Conservation (phyloP, 169 alveolate species). For the Theileria parva region DNA sequence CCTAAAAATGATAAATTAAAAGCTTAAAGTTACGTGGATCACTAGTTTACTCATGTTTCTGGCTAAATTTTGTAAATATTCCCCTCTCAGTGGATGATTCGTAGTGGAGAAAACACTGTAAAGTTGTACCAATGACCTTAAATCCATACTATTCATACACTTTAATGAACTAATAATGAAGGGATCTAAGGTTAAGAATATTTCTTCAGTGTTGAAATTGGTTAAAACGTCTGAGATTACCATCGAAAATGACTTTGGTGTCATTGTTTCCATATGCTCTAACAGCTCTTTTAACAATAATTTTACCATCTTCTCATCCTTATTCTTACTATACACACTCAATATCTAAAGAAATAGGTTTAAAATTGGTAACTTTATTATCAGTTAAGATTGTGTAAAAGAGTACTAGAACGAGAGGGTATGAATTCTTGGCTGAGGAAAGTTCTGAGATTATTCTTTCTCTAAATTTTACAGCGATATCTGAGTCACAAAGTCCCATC, state of each 20-base stretch:
- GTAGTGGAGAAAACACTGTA: conserved; percentile 17
- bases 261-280: neutral
- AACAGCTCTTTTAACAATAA: conserved; percentile 14
- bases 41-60: neutral
- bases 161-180: conserved; percentile 17
- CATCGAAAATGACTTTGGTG: conserved; percentile 40
- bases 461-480: conserved; percentile 7
- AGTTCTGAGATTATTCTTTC: conserved; percentile 3
- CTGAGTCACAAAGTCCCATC: conserved; percentile 35
- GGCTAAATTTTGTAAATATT: conserved; percentile 9
- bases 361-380: neutral
- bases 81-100: neutral
- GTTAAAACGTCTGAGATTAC: conserved; percentile 14
- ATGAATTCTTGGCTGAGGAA: conserved; percentile 32
- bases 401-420: conserved; percentile 43
- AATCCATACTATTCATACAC: conserved; percentile 29
- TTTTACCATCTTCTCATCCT: conserved; percentile 25
- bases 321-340: neutral
- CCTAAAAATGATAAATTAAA: conserved; percentile 7
- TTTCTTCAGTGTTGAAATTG: conserved; percentile 12
- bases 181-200: conserved; percentile 13
- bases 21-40: neutral
- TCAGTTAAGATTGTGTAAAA: neutral
- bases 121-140: conserved; percentile 32
- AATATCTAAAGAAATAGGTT: conserved; percentile 5